phyloP scores from a whole-genome alignment of 495 filamentous ascomycete genomes.

The Penicillium coprophilum region DNA sequence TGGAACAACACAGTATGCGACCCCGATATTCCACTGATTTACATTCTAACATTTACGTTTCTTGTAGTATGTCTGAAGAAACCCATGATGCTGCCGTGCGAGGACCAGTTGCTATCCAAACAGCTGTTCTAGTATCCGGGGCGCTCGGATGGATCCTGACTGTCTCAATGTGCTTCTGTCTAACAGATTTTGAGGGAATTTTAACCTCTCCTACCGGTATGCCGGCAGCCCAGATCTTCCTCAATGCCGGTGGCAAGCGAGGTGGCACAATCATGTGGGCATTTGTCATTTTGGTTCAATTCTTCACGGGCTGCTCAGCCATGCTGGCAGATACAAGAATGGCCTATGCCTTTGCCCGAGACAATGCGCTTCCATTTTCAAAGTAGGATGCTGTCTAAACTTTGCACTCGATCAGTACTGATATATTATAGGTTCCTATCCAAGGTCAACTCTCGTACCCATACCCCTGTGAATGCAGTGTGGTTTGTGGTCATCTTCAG shows the following conservation, averaged over 20 bases:
- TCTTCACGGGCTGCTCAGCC: slow-evolving; percentile 70
- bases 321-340: slow-evolving; percentile 71
- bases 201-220: slow-evolving; percentile 62
- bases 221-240: slow-evolving; percentile 69
- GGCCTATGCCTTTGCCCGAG: slow-evolving; percentile 70
- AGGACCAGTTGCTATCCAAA: slow-evolving; percentile 63
- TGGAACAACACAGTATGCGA: slow-evolving; percentile 64
- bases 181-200: slow-evolving; percentile 62
- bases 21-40: background rate
- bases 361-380: slow-evolving; percentile 69
- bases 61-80: slow-evolving; percentile 67
- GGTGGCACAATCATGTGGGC: slow-evolving; percentile 68
- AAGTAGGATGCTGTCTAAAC: slow-evolving; percentile 33
- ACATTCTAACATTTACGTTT: background rate
- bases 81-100: slow-evolving; percentile 67
- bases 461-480: slow-evolving; percentile 67
- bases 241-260: slow-evolving; percentile 61
- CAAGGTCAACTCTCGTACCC: slow-evolving; percentile 56
- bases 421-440: slow-evolving; percentile 48
- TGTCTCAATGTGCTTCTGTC: slow-evolving; percentile 67
- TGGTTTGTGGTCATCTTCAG: slow-evolving; percentile 71
- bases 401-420: background rate
- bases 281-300: slow-evolving; percentile 67
- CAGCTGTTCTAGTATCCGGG: slow-evolving; percentile 65
- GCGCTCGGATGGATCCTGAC: slow-evolving; percentile 64